Base-by-base conservation (phyloP, 1,284 basidiomycete species). In the Volvariella surrecta region DNA sequence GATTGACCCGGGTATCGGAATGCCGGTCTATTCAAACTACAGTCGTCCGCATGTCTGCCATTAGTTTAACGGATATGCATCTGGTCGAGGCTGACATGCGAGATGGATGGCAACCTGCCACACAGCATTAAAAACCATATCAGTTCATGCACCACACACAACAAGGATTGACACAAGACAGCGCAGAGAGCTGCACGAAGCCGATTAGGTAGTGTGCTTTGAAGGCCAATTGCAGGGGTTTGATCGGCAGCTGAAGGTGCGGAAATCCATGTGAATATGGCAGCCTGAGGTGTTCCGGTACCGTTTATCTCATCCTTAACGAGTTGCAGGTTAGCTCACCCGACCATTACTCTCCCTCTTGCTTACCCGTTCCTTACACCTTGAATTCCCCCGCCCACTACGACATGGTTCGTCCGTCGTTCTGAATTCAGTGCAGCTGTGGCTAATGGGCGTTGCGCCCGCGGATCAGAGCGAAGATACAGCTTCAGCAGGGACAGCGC, bases 401-500 rank as follows among this genome's bases (percentile, higher is more conserved):
- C 30, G 43, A 21, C 19, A 54, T 54, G 52, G 52, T 50, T 32
- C 31, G 44, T 34, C 3, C 35, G n/a, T 15, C 15, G 34, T 19
- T 31, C n/a, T 31, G 17, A 10, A 13, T n/a, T 13, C 9, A 4
- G 8, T 20, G 13, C 19, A 22, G 3, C 22, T 8, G 17, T 44
- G n/a, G n/a, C n/a, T n/a, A n/a, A n/a, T n/a, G n/a, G n/a, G n/a
- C 17, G 15, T 40, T 28, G 34, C 20, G 18, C 8, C 1, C n/a
- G n/a, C 10, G 10, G 13, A 41, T 22, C 47, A 59, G 56, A 53
- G 51, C 47, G 55, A 49, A 42, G 53, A 58, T 46, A 54, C 58
- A 15, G 49, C 60, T 47, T 40, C 51, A 48, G 52, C 43, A 15
- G 58, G 60, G 28, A 60, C 60, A 47, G 52, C 51, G 45, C 59